These are phyloP conservation scores for Teratosphaeria gauchensis DNA, from an alignment of 2,329 filamentous ascomycete genomes.

Conservation along the genomic window DNA sequence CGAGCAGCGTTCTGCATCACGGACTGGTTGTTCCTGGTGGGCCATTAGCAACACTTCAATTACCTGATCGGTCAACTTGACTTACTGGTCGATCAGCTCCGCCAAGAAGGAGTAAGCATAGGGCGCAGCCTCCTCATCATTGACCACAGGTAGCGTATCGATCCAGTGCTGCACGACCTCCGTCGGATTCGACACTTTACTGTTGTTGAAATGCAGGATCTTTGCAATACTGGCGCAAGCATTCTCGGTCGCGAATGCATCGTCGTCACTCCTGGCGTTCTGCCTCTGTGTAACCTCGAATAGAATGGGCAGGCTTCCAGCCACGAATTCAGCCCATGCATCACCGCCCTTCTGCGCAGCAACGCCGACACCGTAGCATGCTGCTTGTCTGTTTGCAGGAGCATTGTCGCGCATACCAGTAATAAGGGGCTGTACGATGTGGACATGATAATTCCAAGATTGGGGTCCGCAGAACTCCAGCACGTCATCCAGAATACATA, in stretches of 20 bases:
- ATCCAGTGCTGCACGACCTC: constrained; percentile 78
- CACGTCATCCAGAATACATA: constrained; percentile 97
- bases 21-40: constrained; percentile 69
- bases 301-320: constrained; percentile 65
- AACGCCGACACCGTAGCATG: constrained; percentile 90
- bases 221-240: constrained; percentile 94
- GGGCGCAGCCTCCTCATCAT: constrained; percentile 94
- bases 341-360: constrained; percentile 86
- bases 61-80: constrained; percentile 17
- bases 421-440: constrained; percentile 79
- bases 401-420: constrained; percentile 78
- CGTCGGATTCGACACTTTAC: constrained; percentile 65
- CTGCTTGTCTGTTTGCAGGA: constrained; percentile 88
- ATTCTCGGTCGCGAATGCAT: constrained; percentile 95
- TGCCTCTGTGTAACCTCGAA: constrained; percentile 77
- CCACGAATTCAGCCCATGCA: constrained; percentile 79
- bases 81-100: constrained; percentile 89
- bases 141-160: constrained; percentile 79
- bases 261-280: constrained; percentile 79
- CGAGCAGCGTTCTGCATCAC: constrained; percentile 69
- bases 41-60: background rate
- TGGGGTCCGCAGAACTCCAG: constrained; percentile 90
- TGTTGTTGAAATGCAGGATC: constrained; percentile 81
- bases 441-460: constrained; percentile 74
- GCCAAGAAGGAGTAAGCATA: constrained; percentile 90